These are phyloP conservation scores for Paraurostyla sp. DNA, from an alignment of 73 alveolate genomes.

Conservation along the genomic window DNA sequence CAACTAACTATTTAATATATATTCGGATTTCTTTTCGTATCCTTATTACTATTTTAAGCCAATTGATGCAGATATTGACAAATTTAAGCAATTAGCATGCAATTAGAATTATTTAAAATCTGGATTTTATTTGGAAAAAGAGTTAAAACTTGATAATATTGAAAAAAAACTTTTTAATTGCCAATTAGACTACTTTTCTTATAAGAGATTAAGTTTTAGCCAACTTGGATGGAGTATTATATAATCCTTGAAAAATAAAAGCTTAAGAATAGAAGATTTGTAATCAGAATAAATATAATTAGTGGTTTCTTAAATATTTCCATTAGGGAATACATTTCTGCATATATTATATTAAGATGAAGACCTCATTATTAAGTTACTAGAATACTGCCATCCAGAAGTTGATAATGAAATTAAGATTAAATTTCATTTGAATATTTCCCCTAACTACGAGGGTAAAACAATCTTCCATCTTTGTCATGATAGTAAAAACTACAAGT, in stretches of 20 bases:
- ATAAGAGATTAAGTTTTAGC: background rate
- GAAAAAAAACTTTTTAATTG: too few relatives aligned
- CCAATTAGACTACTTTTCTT: background rate
- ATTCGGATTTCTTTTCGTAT: too few relatives aligned
- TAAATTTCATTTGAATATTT: too few relatives aligned
- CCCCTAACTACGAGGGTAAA: background rate
- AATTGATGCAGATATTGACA: too few relatives aligned
- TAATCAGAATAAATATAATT: background rate
- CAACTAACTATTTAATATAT: too few relatives aligned
- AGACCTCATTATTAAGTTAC: background rate
- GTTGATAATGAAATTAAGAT: background rate
- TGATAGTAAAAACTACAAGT: background rate
- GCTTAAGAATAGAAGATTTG: background rate
- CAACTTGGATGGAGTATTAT: background rate
- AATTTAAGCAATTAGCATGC: too few relatives aligned
- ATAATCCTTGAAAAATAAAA: too few relatives aligned
- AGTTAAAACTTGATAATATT: background rate
- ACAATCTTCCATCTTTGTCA: background rate
- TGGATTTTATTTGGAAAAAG: background rate
- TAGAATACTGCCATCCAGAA: background rate
- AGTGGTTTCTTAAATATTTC: background rate
- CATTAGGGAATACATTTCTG: background rate
- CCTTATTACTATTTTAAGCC: too few relatives aligned
- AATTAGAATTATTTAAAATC: too few relatives aligned
- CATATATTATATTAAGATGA: background rate